Conservation (phyloP, 2,329 filamentous ascomycete species). For the Aspergillus transmontanensis region DNA sequence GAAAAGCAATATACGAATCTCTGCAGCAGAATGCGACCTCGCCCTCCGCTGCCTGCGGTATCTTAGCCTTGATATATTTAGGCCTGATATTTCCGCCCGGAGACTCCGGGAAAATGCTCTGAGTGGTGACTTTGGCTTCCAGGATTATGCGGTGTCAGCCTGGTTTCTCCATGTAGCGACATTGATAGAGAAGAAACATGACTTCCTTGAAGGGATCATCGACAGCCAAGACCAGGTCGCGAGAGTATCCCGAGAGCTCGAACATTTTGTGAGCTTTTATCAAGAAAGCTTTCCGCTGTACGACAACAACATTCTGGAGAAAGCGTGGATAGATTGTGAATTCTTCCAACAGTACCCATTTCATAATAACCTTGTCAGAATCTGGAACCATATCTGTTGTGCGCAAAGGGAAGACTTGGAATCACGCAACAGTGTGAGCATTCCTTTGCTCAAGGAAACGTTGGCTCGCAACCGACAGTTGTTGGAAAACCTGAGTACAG, state of each 20-base stretch:
- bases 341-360: constrained; percentile 6
- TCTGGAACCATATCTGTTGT: constrained; percentile 7
- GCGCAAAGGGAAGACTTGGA: not conserved
- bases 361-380: constrained; percentile 4
- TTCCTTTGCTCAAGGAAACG: not conserved
- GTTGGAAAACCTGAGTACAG: not conserved
- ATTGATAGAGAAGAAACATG: constrained; percentile 1
- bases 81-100: not conserved
- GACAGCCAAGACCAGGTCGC: not conserved
- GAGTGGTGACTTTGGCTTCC: constrained; percentile 6
- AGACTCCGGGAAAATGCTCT: not conserved
- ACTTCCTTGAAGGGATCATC: not conserved
- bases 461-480: constrained; percentile 1
- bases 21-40: constrained; percentile 10
- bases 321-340: not conserved
- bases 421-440: not conserved
- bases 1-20: not conserved
- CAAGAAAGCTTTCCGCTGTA: not conserved
- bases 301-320: not conserved
- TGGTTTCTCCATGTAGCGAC: constrained; percentile 9
- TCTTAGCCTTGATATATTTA: constrained; percentile 10
- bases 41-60: constrained; percentile 13
- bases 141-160: constrained; percentile 6
- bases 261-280: constrained; percentile 6
- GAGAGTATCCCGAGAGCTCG: not conserved